Base-by-base conservation (phyloP, 2,329 filamentous ascomycete genomes). In the Lachnellula arida region DNA sequence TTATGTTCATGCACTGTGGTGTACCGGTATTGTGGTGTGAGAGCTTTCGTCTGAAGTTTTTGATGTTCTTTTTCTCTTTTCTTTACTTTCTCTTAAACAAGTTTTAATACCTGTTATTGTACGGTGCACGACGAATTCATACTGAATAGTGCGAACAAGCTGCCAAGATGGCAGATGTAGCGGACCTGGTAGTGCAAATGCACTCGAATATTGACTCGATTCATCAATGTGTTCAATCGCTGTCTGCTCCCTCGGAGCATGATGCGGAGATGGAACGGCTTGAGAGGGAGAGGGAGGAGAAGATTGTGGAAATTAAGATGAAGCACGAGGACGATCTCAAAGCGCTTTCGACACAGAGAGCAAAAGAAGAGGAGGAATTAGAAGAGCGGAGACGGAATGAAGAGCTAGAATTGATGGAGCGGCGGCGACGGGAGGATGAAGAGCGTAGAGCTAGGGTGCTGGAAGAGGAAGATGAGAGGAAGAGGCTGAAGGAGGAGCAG, bases 161-260 rank as follows among this genome's bases (percentile, higher is more conserved):
- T 17, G 35, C n/a, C 17, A 47, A 23, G 11, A 51, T 55, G 42
- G 40, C 53, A 39, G 53, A 47, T 17, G 63, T 67, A 5, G 58
- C 56, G 22, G 63, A 65, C 37, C 50, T 68, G 35, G 62, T 67
- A 22, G 47, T 47, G 19, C 55, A 62, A n/a, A 55, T 68, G n/a
- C 67, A 66, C 47, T 46, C 49, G 6, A 68, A 67, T 46, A 66
- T 68, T 48, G 65, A 67, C 51, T 51, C 49, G 25, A 67, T 68
- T 8, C 61, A 67, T 39, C 46, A 60, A 19, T 60, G 56, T 9
- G 52, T 67, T 9, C 49, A 60, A 46, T 52, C 57, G 7, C 58
- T 68, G 9, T 62, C 60, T 6, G 61, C 65, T 25, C 62, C 63
- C 3, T 53, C 58, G 17, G 49, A 52, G 8, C 65, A 68, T 43